A percentile compares a stretch with the other conserved stretches of the same genome.
Evolutionary conservation across 2,329 filamentous ascomycete species (phyloP).

Genomic region (Alternaria triticimaculans): DNA sequence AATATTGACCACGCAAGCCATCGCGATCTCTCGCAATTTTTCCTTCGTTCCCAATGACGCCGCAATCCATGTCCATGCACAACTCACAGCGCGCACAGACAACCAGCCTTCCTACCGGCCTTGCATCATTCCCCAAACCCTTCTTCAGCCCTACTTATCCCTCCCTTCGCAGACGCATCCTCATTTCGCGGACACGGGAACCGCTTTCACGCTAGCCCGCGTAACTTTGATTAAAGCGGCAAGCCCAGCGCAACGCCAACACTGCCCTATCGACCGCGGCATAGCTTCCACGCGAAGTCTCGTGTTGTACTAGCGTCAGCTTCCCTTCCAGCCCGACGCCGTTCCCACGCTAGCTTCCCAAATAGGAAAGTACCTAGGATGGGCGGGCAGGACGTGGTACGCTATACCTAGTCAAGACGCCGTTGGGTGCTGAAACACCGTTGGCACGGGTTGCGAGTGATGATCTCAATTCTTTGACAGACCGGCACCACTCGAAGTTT

Average conservation of each 20-base stretch:
- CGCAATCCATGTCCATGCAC: slow-evolving; percentile 26
- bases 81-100: slow-evolving; percentile 30
- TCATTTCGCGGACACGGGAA: slow-evolving; percentile 18
- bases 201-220: slow-evolving; percentile 7
- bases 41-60: slow-evolving; percentile 18
- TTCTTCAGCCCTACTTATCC: slow-evolving; percentile 24
- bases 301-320: background rate
- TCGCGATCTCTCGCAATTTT: slow-evolving; percentile 14
- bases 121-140: slow-evolving; percentile 9
- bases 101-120: slow-evolving; percentile 23
- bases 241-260: background rate
- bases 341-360: background rate
- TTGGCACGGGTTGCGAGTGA: background rate
- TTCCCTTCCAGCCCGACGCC: background rate
- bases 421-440: slow-evolving; percentile 14
- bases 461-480: background rate
- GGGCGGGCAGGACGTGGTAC: background rate
- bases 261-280: slow-evolving; percentile 19
- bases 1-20: slow-evolving; percentile 7
- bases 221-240: slow-evolving; percentile 1
- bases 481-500: background rate
- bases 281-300: slow-evolving; percentile 30
- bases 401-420: slow-evolving; percentile 3
- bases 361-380: background rate
- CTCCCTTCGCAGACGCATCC: slow-evolving; percentile 9